Evolutionary conservation across 192 early-diverging fungal genomes (phyloP).

Genomic region (Backusella morwellensis): DNA sequence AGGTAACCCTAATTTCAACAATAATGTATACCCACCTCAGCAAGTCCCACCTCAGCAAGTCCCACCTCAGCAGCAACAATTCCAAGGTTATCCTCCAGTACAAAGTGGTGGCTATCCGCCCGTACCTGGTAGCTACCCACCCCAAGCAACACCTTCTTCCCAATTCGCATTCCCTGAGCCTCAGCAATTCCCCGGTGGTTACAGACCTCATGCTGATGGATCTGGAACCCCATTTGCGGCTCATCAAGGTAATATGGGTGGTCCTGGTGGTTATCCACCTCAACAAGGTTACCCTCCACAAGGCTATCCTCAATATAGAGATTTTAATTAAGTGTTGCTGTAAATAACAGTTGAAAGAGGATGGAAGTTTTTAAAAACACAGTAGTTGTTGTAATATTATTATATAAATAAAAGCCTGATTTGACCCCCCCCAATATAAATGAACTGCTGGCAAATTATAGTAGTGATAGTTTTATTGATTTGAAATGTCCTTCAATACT

Average conservation of each 20-base stretch:
- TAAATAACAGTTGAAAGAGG: no score
- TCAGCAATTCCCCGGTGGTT: background rate
- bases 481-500: no score
- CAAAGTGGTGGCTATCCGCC: background rate
- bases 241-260: background rate
- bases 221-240: conserved; percentile 2
- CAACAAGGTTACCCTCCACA: background rate
- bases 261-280: background rate
- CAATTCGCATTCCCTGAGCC: conserved; percentile 7
- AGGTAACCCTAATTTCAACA: background rate
- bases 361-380: no score
- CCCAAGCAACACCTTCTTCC: background rate
- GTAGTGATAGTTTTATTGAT: no score
- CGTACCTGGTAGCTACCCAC: background rate
- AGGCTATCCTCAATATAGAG: background rate
- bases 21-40: background rate
- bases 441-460: no score
- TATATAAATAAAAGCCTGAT: no score
- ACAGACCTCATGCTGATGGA: background rate
- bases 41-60: background rate
- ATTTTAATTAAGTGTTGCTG: background rate
- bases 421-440: no score
- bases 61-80: background rate
- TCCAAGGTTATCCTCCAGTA: background rate
- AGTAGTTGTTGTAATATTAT: no score